Conservation (phyloP, 179 eudicot genomes). For the Drosera spatulata region DNA sequence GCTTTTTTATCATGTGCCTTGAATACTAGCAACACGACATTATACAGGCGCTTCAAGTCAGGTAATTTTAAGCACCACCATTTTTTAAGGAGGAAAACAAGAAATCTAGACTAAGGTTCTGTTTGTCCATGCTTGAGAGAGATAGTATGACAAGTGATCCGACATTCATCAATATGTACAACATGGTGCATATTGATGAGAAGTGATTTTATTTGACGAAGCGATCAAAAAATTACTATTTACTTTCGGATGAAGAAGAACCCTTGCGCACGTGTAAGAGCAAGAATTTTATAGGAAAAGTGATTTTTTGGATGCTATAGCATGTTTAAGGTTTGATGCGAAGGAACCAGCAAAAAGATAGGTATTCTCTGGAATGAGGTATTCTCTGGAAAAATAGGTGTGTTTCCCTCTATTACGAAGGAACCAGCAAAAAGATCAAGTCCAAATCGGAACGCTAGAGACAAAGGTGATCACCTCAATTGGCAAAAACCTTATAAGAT, state of each 20-base stretch:
- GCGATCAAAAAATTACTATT: slow-evolving; percentile 6
- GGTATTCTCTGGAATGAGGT: slow-evolving; percentile 4
- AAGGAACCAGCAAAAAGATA: neutral
- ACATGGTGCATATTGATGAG: slow-evolving; percentile 10
- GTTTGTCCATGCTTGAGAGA: slow-evolving; percentile 4
- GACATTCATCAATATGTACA: slow-evolving; percentile 9
- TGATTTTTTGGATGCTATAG: slow-evolving; percentile 18
- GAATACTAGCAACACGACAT: neutral
- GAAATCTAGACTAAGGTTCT: slow-evolving; percentile 6
- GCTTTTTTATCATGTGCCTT: neutral
- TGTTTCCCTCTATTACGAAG: neutral
- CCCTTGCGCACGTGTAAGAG: slow-evolving; percentile 10
- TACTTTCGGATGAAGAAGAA: slow-evolving; percentile 7
- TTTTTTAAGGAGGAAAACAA: slow-evolving; percentile 1
- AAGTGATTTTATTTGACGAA: slow-evolving; percentile 9
- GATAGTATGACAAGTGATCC: slow-evolving; percentile 1
- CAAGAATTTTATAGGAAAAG: slow-evolving; percentile 12
- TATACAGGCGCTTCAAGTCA: neutral
- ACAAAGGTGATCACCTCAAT: slow-evolving; percentile 3
- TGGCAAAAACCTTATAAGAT: too few relatives aligned
- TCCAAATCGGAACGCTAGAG: neutral
- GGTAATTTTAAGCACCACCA: neutral
- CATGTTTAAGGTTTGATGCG: slow-evolving; percentile 11
- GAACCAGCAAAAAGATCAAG: neutral
- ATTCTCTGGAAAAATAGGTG: slow-evolving; percentile 4